Conservation (phyloP, 2,329 filamentous ascomycete genomes). For the Botryotinia calthae region DNA sequence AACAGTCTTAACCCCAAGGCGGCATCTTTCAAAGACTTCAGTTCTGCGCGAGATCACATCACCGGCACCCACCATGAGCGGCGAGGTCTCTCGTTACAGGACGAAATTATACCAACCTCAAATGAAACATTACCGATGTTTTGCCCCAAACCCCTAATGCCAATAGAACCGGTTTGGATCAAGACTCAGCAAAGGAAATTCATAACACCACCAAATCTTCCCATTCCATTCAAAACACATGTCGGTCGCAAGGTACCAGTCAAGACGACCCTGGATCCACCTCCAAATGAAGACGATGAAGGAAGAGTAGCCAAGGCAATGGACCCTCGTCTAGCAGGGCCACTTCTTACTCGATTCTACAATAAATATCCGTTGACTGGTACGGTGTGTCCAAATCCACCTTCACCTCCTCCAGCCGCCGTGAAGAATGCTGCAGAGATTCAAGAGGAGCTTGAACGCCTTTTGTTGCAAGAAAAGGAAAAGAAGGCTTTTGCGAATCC, state of each 20-base stretch:
- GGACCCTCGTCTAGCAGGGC: slow-evolving; percentile 28
- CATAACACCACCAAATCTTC: neutral
- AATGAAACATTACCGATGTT: slow-evolving; percentile 9
- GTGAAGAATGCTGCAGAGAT: slow-evolving; percentile 16
- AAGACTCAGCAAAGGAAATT: neutral
- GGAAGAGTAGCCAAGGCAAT: slow-evolving; percentile 31
- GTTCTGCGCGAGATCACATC: slow-evolving; percentile 17
- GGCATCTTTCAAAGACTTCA: slow-evolving; percentile 22
- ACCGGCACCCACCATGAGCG: neutral
- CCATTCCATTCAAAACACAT: neutral
- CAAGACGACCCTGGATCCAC: neutral
- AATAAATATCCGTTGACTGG: slow-evolving; percentile 39
- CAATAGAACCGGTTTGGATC: slow-evolving; percentile 16
- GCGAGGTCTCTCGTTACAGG: slow-evolving; percentile 1
- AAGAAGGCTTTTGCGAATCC: slow-evolving; percentile 15
- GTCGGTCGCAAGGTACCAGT: slow-evolving; percentile 6
- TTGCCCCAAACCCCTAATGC: neutral
- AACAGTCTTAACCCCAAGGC: slow-evolving; percentile 29
- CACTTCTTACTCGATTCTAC: slow-evolving; percentile 31
- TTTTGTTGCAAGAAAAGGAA: slow-evolving; percentile 22
- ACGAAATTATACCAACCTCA: neutral
- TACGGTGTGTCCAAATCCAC: slow-evolving; percentile 21
- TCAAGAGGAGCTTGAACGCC: slow-evolving; percentile 20
- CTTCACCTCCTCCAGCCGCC: neutral
- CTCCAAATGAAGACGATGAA: slow-evolving; percentile 23